A percentile compares a stretch with the other conserved stretches of the same genome.
These are phyloP conservation scores for Dryas drummondii DNA, from an alignment of 306 rosid genomes.

Conservation along the genomic window DNA sequence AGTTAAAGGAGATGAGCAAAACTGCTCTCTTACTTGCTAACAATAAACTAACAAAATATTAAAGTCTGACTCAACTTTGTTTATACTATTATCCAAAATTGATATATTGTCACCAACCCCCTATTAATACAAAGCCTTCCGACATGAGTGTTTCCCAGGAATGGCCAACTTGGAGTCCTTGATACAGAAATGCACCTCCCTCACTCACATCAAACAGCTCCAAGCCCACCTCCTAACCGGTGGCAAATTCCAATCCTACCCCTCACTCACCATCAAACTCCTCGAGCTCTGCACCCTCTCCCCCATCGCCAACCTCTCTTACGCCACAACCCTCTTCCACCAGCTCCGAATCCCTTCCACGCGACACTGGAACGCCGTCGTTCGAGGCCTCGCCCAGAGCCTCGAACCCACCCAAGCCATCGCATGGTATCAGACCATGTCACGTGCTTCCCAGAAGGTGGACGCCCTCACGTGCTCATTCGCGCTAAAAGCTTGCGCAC, in stretches of 20 bases:
- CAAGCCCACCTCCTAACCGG: conserved; percentile 64
- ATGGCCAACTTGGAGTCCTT: conserved; percentile 48
- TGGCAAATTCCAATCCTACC: conserved; percentile 55
- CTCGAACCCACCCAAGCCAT: conserved; percentile 65
- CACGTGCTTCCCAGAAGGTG: conserved; percentile 35
- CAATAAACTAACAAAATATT: too few species aligned
- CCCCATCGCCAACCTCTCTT: conserved; percentile 52
- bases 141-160: neutral
- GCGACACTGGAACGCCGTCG: conserved; percentile 74
- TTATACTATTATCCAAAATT: too few species aligned
- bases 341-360: conserved; percentile 56
- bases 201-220: conserved; percentile 61
- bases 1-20: too few species aligned
- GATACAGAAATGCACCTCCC: conserved; percentile 58
- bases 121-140: too few species aligned
- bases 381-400: conserved; percentile 79
- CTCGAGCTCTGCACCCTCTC: conserved; percentile 70
- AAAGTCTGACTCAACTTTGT: too few species aligned
- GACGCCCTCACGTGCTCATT: conserved; percentile 88
- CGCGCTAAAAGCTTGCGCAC: conserved; percentile 80
- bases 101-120: too few species aligned
- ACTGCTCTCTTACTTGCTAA: too few species aligned
- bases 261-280: conserved; percentile 59
- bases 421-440: conserved; percentile 53
- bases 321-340: conserved; percentile 53